phyloP scores from a whole-genome alignment of 306 rosid species.

The Sicyos baderoa region DNA sequence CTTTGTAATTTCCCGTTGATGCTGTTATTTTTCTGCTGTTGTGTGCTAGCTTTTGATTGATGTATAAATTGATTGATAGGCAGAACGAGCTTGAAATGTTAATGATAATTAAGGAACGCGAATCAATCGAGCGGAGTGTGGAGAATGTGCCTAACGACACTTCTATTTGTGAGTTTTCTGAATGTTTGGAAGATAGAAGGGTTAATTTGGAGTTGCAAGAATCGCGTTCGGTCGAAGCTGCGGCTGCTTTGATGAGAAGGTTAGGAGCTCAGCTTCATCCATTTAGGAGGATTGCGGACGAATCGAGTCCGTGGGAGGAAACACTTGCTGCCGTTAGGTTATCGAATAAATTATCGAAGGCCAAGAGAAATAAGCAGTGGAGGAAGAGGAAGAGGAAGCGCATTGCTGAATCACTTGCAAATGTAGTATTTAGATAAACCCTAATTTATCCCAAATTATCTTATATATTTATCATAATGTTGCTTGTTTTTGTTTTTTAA shows the following conservation, averaged over 20 bases:
- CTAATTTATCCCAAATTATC: slow-evolving; percentile 2
- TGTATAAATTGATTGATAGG: slow-evolving; percentile 29
- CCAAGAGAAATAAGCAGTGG: slow-evolving; percentile 63
- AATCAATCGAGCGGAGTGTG: slow-evolving; percentile 31
- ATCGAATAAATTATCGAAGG: slow-evolving; percentile 39
- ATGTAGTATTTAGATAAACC: slow-evolving; percentile 47
- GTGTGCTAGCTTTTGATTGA: slow-evolving; percentile 14
- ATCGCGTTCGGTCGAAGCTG: slow-evolving; percentile 48
- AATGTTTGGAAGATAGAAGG: slow-evolving; percentile 38
- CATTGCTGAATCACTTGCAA: slow-evolving; percentile 42
- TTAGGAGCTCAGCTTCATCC: slow-evolving; percentile 56
- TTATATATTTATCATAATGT: not conserved
- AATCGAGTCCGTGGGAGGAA: slow-evolving; percentile 73
- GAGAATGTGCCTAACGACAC: slow-evolving; percentile 25
- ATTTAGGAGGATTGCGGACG: slow-evolving; percentile 39
- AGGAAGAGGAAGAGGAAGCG: slow-evolving; percentile 62
- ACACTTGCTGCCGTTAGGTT: slow-evolving; percentile 49
- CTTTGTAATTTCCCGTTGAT: not conserved
- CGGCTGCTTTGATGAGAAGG: slow-evolving; percentile 48
- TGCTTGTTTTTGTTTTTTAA: slow-evolving; percentile 17
- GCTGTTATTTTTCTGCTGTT: not conserved
- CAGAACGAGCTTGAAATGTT: slow-evolving; percentile 64
- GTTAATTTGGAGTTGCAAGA: slow-evolving; percentile 52
- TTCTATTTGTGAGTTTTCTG: slow-evolving; percentile 24
- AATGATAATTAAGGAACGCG: slow-evolving; percentile 39